phyloP scores from a whole-genome alignment of 2,329 filamentous ascomycete species.

The Ophiocordyceps camponoti-rufipedis region DNA sequence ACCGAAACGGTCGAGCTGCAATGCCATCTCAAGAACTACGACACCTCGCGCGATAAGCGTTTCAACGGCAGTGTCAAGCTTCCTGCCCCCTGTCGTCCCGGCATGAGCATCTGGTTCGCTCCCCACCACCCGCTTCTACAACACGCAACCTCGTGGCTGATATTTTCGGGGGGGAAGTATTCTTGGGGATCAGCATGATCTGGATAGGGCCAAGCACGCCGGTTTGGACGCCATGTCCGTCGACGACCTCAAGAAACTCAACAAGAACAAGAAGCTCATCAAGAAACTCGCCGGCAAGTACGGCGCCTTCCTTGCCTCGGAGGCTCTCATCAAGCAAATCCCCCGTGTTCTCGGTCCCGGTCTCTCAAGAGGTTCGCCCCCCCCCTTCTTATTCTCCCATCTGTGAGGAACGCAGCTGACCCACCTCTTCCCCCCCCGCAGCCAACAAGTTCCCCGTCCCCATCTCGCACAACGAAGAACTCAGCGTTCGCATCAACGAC shows the following conservation, averaged over 20 bases:
- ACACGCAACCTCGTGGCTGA: too few relatives aligned
- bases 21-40: constrained; percentile 97
- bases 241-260: constrained; percentile 99
- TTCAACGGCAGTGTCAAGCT: constrained; percentile 99
- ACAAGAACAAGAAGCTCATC: constrained; percentile 99
- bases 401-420: too few relatives aligned
- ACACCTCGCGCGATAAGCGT: constrained; percentile 99
- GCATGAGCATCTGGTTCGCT: constrained; percentile 64
- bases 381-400: constrained; percentile 13
- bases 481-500: constrained; percentile 89
- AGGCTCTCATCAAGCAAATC: constrained; percentile 98
- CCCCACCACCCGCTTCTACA: too few relatives aligned
- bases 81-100: constrained; percentile 75
- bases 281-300: constrained; percentile 99
- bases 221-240: constrained; percentile 96
- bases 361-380: constrained; percentile 62
- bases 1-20: constrained; percentile 83
- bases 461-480: constrained; percentile 90
- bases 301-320: constrained; percentile 96
- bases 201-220: constrained; percentile 98
- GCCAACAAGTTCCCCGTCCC: constrained; percentile 99
- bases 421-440: constrained; percentile 19
- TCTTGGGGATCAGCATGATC: constrained; percentile 74
- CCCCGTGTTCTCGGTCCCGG: constrained; percentile 97
- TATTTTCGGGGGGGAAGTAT: constrained; percentile 22